Percentiles rank a stretch among this genome's conserved stretches.
phyloP scores from a whole-genome alignment of 805 yeast species.

The Wickerhamomyces queroliae region DNA sequence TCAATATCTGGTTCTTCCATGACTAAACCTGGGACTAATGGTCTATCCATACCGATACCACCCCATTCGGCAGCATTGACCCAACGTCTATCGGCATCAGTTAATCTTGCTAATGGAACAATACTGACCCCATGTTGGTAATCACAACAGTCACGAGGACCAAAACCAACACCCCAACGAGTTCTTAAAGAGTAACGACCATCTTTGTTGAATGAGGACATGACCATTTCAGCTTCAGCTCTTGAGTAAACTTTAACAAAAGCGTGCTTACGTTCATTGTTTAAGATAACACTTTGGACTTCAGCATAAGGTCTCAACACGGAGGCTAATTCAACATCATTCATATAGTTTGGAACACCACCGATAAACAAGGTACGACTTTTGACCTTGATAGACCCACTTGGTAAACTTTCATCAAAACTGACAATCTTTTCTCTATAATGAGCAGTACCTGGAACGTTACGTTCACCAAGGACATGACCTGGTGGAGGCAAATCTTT shows the following conservation, averaged over 20 bases:
- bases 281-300: constrained; percentile 85
- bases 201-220: constrained; percentile 65
- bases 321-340: constrained; percentile 62
- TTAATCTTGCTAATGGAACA: constrained; percentile 80
- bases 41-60: constrained; percentile 81
- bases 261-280: constrained; percentile 89
- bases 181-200: constrained; percentile 65
- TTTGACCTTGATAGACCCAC: constrained; percentile 73
- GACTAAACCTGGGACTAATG: constrained; percentile 70
- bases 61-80: constrained; percentile 90
- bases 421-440: constrained; percentile 71
- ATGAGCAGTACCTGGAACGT: constrained; percentile 67
- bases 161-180: constrained; percentile 98
- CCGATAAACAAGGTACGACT: constrained; percentile 93
- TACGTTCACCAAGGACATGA: constrained; percentile 50
- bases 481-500: constrained; percentile 20
- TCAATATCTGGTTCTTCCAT: constrained; percentile 98
- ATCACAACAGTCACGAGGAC: constrained; percentile 97
- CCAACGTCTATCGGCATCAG: constrained; percentile 95
- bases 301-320: constrained; percentile 82
- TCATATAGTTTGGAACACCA: constrained; percentile 83
- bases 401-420: constrained; percentile 65
- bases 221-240: constrained; percentile 82
- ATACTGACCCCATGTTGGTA: constrained; percentile 86
- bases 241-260: constrained; percentile 92